Conservation (phyloP, 2,329 filamentous ascomycete genomes). For the Ophiostoma montium region DNA sequence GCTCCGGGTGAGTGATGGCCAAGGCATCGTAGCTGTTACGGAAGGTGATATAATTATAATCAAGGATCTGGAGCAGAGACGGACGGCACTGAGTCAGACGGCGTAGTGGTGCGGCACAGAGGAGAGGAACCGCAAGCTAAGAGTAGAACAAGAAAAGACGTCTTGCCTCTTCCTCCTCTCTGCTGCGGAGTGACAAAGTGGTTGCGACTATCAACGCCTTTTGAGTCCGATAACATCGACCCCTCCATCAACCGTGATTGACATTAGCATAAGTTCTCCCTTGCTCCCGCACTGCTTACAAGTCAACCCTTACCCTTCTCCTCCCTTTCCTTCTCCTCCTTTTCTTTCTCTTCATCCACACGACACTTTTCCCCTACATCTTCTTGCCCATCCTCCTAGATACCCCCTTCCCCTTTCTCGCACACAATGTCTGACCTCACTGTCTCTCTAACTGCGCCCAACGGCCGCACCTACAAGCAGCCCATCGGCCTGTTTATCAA, state of each 20-base stretch:
- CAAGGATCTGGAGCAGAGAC: too few relatives aligned
- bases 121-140: too few relatives aligned
- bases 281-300: too few relatives aligned
- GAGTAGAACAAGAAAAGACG: too few relatives aligned
- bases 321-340: not conserved
- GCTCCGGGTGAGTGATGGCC: too few relatives aligned
- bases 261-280: not conserved
- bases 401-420: not conserved
- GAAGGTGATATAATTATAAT: too few relatives aligned
- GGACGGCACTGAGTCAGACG: too few relatives aligned
- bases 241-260: not conserved
- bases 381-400: not conserved
- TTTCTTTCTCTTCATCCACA: not conserved
- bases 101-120: too few relatives aligned
- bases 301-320: not conserved
- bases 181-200: too few relatives aligned
- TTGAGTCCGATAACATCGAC: not conserved
- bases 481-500: slow-evolving; percentile 69
- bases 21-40: not conserved
- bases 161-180: not conserved
- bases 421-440: slow-evolving; percentile 10
- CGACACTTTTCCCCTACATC: too few relatives aligned
- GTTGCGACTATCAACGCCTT: not conserved
- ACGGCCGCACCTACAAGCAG: slow-evolving; percentile 57
- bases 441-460: slow-evolving; percentile 58